Base-by-base conservation (phyloP, 2,329 filamentous ascomycete species). In the Aureobasidium sp. region DNA sequence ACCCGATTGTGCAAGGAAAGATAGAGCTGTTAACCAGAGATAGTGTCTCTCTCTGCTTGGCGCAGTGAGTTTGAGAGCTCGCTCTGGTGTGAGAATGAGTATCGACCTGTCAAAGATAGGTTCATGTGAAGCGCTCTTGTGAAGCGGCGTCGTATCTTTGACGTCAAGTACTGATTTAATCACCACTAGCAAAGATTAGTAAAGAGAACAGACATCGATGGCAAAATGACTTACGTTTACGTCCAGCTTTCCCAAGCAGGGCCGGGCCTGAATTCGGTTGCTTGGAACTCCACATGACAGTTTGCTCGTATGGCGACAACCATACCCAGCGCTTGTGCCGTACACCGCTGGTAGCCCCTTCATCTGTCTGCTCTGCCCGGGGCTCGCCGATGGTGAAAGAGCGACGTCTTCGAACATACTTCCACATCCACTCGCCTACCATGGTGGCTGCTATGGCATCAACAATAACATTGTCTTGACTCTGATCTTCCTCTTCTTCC, bases 101-200 rank as follows among this genome's bases (percentile, higher is more conserved):
- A 99, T 97, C 0, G 94, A 97, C 58, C 94, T 87, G 75, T 95
- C 91, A 78, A 97, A 97, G 42, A 80, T 72, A 5, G 74, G 66
- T 2, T 62, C 44, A 35, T 71, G 68, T 22, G 73, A 75, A 44
- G 81, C 76, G 59, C 87, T 88, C 72, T 88, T 94, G 1, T 93
- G 93, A 42, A 90, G 73, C 7, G 90, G 85, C 65, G 94, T 96
- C 70, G 94, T 91, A 68, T 99, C 94, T 74, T 95, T 95, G 66
- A 99, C 94, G 70, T 99, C 94, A 33, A 99, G 81, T 5, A 99
- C 94, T 11, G 94, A 97, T 79, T 97, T 93, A 66, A 99, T 97
- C 11, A 82, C 85, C 69, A 99, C 92, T 97, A 69, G 24, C 40
- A 12, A 9, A 45, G 11, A 24, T 56, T 19, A 56, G 37, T 57